Evolutionary conservation across 2,329 filamentous ascomycete species (phyloP), one percentile per base, ranked within the genome.

Genomic region (Cladorrhinum sp.): DNA sequence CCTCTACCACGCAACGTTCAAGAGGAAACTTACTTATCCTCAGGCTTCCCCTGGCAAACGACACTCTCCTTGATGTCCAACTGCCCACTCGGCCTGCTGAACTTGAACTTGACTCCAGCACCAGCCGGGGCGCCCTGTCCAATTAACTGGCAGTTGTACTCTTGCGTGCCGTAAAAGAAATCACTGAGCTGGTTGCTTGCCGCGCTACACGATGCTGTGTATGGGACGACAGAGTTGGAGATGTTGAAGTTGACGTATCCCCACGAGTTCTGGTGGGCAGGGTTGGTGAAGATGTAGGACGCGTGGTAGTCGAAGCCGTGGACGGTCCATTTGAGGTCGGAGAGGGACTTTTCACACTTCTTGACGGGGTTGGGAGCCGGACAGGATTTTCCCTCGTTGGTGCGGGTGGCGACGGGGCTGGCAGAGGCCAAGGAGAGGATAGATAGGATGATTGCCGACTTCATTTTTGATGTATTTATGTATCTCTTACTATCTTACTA

Each of bases 221-320:
- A 71, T 64, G 76, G 74, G 21, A 80, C 65, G 26, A 73, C 76
- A 10, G 75, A 72, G 74, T 81, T 83, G 55, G 72, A 69, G 20
- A 83, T 71, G 64, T 76, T 79, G 73, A 83, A 84, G 70, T 73
- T 74, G 64, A 80, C 76, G 60, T 75, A 73, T 55, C 80, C 81
- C 70, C 71, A 75, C 2, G 75, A 75, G 68, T 78, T 79, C 65
- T 82, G 79, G 72, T 84, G 81, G 1, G 80, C 74, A 0, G 81
- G 80, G 4, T 77, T 83, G 21, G 74, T 75, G 73, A 81, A 83
- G 67, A 73, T 71, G 69, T 79, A 81, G 9, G 72, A 75, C n/a
- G 76, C 76, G 67, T 80, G 76, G 73, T 74, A 83, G 69, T 78
- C 75, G 61, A 84, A 80, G 68, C 73, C 69, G 49, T 73, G 65